Base-by-base conservation (phyloP, 306 rosid genomes). In the Hippophae gyantsensis region DNA sequence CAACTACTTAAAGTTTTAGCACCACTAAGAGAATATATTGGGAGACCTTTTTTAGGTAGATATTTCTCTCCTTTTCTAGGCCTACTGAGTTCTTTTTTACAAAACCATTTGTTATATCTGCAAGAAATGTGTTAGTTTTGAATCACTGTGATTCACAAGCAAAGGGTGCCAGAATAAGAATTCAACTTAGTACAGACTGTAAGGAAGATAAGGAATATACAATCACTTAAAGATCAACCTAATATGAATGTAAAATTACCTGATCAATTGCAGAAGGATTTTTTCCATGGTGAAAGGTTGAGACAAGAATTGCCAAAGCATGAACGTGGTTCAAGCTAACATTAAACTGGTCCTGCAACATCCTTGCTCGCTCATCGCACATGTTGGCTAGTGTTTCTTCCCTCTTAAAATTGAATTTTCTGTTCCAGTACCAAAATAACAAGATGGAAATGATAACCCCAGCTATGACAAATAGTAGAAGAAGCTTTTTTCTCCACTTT, bases 321-420 rank as follows among this genome's bases (percentile, higher is more conserved):
- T 92, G 96, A 69, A 87, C 98, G 68, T 92, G 99, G 64, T 88
- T 92, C 86, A 83, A 64, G 83, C 99, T 92, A 68, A 92, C 95
- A 18, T 92, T 92, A 66, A 92, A 92, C 63, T 92, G 99, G 71
- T 92, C 99, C 72, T 92, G 96, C 76, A 92, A 72, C 99, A 92
- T 87, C 52, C 96, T 79, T 50, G 99, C 96, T 58, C 98, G 84
- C 75, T 92, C 98, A 50, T 92, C 98, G 64, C 98, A 92, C 98
- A 92, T 90, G 74, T 73, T 92, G 65, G 89, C 23, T 48, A 92
- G 98, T 71, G 88, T 83, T 71, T 83, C 89, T 70, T 72, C 78
- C 69, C 95, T 85, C 82, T 87, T 71, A 69, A 60, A 64, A 67
- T 44, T 62, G 54, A 79, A 75, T 46, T 78, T 78, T 18, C 23